Conservation (phyloP, 2,329 filamentous ascomycete species). For the Venturia carpophila region DNA sequence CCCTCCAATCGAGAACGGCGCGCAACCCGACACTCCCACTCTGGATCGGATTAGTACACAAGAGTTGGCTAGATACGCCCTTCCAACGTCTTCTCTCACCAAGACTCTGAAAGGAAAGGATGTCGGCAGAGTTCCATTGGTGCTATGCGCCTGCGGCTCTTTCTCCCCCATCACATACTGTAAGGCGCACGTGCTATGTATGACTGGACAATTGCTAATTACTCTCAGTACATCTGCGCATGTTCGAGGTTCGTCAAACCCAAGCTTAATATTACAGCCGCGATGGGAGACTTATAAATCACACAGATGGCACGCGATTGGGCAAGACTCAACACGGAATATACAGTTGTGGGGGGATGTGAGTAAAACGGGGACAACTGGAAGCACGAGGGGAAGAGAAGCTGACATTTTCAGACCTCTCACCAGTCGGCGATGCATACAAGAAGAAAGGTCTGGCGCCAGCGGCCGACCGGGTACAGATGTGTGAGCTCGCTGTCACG, state of each 20-base stretch:
- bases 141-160: constrained; percentile 19
- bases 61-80: constrained; percentile 15
- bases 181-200: constrained; percentile 13
- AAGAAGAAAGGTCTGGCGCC: constrained; percentile 20
- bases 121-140: constrained; percentile 18
- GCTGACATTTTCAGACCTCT: constrained; percentile 13
- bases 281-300: background rate
- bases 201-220: background rate
- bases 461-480: constrained; percentile 18
- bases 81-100: constrained; percentile 13
- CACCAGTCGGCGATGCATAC: constrained; percentile 21
- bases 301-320: constrained; percentile 20
- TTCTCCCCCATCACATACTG: constrained; percentile 21
- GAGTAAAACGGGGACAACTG: background rate
- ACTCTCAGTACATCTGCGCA: constrained; percentile 17
- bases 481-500: constrained; percentile 19
- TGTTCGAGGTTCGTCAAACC: constrained; percentile 17
- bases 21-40: background rate
- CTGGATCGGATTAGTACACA: constrained; percentile 5
- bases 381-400: background rate
- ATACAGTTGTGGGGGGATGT: constrained; percentile 19
- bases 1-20: constrained; percentile 7
- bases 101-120: constrained; percentile 18
- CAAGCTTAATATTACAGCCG: background rate
- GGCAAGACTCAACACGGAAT: constrained; percentile 18